Conservation (phyloP, 2,329 filamentous ascomycete species). For the Leptographium wingfieldii region DNA sequence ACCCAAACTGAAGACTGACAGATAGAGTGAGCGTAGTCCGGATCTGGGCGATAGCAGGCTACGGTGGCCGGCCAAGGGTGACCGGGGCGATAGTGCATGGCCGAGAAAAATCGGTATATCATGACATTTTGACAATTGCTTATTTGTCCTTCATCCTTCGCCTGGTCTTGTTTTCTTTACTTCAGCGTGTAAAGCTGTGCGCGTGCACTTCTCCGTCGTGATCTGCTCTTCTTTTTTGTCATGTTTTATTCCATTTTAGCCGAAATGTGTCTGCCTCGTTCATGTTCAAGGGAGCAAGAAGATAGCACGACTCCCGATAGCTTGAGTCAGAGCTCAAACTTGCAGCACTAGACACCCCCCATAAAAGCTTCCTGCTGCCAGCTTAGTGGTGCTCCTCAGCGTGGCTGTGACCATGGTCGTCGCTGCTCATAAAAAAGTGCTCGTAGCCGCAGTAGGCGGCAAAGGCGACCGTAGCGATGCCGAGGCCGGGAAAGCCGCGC, state of each 20-base stretch:
- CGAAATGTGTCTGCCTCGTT: background rate
- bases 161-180: background rate
- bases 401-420: conserved; percentile 40
- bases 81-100: background rate
- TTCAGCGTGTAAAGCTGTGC: no score
- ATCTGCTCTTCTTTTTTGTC: background rate
- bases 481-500: conserved; percentile 75
- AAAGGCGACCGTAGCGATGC: conserved; percentile 86
- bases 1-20: background rate
- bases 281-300: background rate
- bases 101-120: background rate
- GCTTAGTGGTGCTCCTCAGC: conserved; percentile 44
- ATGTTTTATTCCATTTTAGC: background rate
- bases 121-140: background rate
- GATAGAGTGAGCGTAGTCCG: background rate
- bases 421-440: conserved; percentile 66
- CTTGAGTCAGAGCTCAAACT: no score
- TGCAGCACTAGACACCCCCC: background rate
- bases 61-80: background rate
- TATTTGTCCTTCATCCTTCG: conserved; percentile 1
- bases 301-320: background rate
- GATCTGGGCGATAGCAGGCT: background rate
- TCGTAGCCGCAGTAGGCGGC: conserved; percentile 82
- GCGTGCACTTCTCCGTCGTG: no score
- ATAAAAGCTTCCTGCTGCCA: background rate